Conservation (phyloP, 805 yeast genomes). For the Hanseniaspora clermontiae region DNA sequence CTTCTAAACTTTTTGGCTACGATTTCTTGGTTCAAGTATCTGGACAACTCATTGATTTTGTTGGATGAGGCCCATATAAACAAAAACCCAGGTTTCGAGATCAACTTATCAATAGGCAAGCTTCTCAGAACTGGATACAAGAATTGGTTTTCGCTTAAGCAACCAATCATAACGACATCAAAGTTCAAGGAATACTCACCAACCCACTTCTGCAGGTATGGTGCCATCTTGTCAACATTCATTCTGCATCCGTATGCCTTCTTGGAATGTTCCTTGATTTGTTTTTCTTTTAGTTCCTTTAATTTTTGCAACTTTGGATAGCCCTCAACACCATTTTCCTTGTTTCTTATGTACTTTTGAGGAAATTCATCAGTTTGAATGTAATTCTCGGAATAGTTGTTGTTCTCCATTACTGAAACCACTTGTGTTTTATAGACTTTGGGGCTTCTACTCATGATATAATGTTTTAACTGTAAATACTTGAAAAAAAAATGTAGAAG, state of each 20-base stretch:
- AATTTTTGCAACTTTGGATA: slow-evolving; percentile 71
- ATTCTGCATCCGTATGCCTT: slow-evolving; percentile 57
- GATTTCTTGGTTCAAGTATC: slow-evolving; percentile 38
- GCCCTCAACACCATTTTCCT: slow-evolving; percentile 57
- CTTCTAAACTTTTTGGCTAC: slow-evolving; percentile 67
- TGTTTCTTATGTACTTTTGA: slow-evolving; percentile 51
- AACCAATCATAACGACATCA: slow-evolving; percentile 88
- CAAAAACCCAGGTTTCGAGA: slow-evolving; percentile 75
- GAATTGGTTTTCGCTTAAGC: slow-evolving; percentile 62
- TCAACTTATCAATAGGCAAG: slow-evolving; percentile 58
- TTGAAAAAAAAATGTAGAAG: not conserved
- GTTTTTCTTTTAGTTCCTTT: slow-evolving; percentile 50
- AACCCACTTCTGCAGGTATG: slow-evolving; percentile 51
- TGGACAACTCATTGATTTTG: slow-evolving; percentile 51
- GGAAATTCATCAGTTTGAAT: slow-evolving; percentile 55
- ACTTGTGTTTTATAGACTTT: slow-evolving; percentile 3
- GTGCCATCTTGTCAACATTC: slow-evolving; percentile 40
- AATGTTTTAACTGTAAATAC: not conserved
- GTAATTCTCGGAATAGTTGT: slow-evolving; percentile 57
- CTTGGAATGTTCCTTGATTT: slow-evolving; percentile 40
- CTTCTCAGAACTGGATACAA: slow-evolving; percentile 47
- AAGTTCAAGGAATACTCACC: slow-evolving; percentile 46
- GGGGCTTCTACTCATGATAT: slow-evolving; percentile 2
- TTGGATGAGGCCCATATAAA: slow-evolving; percentile 80
- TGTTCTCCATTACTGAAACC: not conserved